These are phyloP conservation scores for Rugonectria rugulosa DNA, from an alignment of 2,329 filamentous ascomycete species.

Conservation along the genomic window DNA sequence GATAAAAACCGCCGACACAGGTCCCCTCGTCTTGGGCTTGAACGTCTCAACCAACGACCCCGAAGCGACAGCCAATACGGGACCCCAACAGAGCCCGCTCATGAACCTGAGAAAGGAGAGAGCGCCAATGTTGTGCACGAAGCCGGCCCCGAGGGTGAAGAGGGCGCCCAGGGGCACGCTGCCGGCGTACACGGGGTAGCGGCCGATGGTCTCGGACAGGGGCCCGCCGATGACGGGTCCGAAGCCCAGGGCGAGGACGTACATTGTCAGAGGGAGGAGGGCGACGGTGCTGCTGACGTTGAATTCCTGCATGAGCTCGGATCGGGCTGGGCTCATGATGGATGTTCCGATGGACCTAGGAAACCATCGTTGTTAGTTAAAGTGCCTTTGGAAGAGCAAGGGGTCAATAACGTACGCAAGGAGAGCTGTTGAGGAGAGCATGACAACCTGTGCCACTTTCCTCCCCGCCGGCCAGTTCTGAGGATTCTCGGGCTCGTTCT, in stretches of 20 bases:
- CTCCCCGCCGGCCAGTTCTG: conserved; percentile 57
- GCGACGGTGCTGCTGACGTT: conserved; percentile 61
- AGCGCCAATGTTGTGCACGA: conserved; percentile 57
- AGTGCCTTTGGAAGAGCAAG: background rate
- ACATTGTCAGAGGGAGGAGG: conserved; percentile 66
- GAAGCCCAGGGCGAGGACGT: conserved; percentile 65
- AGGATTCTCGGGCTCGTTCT: conserved; percentile 54
- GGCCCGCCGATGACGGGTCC: conserved; percentile 68
- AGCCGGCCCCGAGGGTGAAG: conserved; percentile 64
- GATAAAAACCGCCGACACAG: conserved; percentile 55
- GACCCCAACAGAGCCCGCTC: conserved; percentile 59
- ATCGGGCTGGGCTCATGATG: conserved; percentile 55
- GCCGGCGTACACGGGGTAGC: conserved; percentile 59
- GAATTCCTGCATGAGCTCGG: conserved; percentile 60
- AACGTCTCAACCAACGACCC: conserved; percentile 61
- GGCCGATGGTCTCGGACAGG: conserved; percentile 64
- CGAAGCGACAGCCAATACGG: conserved; percentile 56
- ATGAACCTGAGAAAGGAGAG: conserved; percentile 65
- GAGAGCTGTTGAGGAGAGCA: conserved; percentile 50
- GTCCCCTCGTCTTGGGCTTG: conserved; percentile 49
- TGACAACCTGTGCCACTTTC: conserved; percentile 50
- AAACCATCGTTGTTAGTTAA: background rate
- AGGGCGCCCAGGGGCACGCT: conserved; percentile 57
- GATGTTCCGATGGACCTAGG: conserved; percentile 62
- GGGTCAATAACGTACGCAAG: conserved; percentile 51